These are phyloP conservation scores for Fusarium cicatricum DNA, from an alignment of 2,329 filamentous ascomycete genomes.

Conservation along the genomic window DNA sequence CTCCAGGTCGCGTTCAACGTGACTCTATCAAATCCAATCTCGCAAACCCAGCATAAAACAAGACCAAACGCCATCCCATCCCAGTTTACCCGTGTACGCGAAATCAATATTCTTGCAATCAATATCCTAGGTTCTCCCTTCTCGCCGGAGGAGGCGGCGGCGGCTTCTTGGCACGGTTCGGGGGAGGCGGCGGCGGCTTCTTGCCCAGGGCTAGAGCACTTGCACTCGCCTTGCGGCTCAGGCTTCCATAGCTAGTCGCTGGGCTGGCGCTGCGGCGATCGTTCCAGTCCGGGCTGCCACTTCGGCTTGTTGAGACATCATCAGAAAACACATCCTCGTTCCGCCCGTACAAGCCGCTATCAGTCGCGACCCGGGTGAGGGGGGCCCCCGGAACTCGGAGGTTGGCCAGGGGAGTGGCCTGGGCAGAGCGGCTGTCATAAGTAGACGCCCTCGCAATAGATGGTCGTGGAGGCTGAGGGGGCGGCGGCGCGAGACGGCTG, in stretches of 20 bases:
- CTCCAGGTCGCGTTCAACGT: constrained; percentile 27
- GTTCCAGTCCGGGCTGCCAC: constrained; percentile 59
- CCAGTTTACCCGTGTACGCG: constrained; percentile 6
- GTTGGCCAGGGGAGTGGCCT: constrained; percentile 37
- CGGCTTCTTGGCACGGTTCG: constrained; percentile 55
- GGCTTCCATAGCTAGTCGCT: constrained; percentile 63
- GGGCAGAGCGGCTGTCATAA: constrained; percentile 45
- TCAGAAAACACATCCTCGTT: constrained; percentile 58
- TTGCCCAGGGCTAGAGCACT: constrained; percentile 49
- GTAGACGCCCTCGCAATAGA: constrained; percentile 50
- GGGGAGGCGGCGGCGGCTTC: constrained; percentile 63
- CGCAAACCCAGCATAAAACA: constrained; percentile 1
- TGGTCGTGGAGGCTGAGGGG: constrained; percentile 49
- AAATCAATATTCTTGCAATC: constrained; percentile 9
- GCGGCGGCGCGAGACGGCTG: constrained; percentile 46
- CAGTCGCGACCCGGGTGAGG: constrained; percentile 54
- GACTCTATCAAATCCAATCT: constrained; percentile 27
- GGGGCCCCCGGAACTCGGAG: constrained; percentile 46
- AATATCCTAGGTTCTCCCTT: constrained; percentile 43
- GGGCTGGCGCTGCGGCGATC: constrained; percentile 62
- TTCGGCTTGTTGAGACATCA: constrained; percentile 61
- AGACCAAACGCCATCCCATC: constrained; percentile 29
- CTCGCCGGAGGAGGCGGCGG: constrained; percentile 48
- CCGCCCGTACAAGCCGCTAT: constrained; percentile 38
- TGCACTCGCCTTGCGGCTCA: constrained; percentile 53